phyloP scores from a whole-genome alignment of 2,329 filamentous ascomycete species.

The Blastomyces parvus region DNA sequence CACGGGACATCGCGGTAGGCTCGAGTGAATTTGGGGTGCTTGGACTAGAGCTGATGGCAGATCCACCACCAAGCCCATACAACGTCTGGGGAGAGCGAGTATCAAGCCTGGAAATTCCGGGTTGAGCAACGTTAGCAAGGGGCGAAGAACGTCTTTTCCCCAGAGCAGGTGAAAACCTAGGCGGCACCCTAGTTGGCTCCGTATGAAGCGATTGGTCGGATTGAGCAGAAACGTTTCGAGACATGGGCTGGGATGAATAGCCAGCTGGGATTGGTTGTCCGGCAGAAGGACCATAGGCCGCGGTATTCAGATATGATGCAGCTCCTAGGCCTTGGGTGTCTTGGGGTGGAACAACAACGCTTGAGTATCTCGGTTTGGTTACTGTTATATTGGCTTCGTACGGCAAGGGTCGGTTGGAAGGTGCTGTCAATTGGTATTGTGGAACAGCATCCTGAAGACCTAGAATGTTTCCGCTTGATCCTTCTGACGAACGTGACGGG shows the following conservation, averaged over 20 bases:
- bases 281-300: conserved; percentile 4
- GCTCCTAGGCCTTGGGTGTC: conserved; percentile 4
- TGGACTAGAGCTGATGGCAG: conserved; percentile 10
- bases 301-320: conserved; percentile 6
- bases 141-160: neutral
- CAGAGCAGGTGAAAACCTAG: conserved; percentile 11
- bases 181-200: conserved; percentile 15
- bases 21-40: conserved; percentile 13
- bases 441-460: neutral
- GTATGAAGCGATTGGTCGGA: conserved; percentile 20
- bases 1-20: conserved; percentile 16
- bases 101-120: neutral
- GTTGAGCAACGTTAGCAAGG: neutral
- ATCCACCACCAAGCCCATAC: conserved; percentile 11
- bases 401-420: conserved; percentile 21
- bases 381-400: conserved; percentile 30
- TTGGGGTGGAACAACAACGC: conserved; percentile 7
- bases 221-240: conserved; percentile 21
- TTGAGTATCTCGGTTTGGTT: conserved; percentile 16
- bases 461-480: conserved; percentile 1
- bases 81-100: conserved; percentile 7
- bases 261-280: conserved; percentile 15
- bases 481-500: conserved; percentile 12
- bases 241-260: conserved; percentile 25
- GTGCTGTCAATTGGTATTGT: neutral